These are phyloP conservation scores for Prosopis cineraria DNA, from an alignment of 306 rosid species.

Conservation along the genomic window DNA sequence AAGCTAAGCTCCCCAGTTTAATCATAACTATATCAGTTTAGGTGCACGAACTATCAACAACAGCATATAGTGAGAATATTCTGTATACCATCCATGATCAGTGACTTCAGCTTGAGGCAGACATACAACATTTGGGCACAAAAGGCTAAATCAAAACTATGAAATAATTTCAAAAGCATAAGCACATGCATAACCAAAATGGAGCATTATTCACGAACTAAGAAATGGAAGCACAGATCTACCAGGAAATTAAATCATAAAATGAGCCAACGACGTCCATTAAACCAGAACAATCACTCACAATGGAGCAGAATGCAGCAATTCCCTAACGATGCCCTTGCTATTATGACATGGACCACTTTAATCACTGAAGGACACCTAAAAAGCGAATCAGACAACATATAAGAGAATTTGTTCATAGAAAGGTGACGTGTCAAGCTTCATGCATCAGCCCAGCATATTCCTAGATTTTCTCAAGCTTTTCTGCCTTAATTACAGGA, in stretches of 20 bases:
- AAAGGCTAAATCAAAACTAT: constrained; percentile 15
- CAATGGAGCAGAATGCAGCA: constrained; percentile 48
- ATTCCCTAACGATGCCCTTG: constrained; percentile 48
- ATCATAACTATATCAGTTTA: neutral
- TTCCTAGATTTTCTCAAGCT: constrained; percentile 68
- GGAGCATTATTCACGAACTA: constrained; percentile 13
- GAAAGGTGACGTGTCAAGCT: constrained; percentile 36
- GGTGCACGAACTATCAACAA: neutral
- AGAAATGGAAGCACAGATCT: constrained; percentile 45
- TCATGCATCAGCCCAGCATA: constrained; percentile 28
- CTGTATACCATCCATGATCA: neutral
- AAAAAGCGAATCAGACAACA: neutral
- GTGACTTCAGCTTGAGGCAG: neutral
- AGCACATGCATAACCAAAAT: neutral
- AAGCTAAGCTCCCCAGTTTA: neutral
- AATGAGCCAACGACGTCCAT: constrained; percentile 44
- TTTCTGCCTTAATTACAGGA: constrained; percentile 68
- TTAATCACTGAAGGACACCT: constrained; percentile 37
- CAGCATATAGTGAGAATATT: neutral
- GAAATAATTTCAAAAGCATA: constrained; percentile 6
- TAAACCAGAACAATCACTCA: constrained; percentile 66
- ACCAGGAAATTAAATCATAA: constrained; percentile 47
- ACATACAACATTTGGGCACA: neutral
- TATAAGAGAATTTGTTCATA: constrained; percentile 34
- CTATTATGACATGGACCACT: constrained; percentile 39